Base-by-base conservation (phyloP, 768 basidiomycete species). In the Lepiota venenata region DNA sequence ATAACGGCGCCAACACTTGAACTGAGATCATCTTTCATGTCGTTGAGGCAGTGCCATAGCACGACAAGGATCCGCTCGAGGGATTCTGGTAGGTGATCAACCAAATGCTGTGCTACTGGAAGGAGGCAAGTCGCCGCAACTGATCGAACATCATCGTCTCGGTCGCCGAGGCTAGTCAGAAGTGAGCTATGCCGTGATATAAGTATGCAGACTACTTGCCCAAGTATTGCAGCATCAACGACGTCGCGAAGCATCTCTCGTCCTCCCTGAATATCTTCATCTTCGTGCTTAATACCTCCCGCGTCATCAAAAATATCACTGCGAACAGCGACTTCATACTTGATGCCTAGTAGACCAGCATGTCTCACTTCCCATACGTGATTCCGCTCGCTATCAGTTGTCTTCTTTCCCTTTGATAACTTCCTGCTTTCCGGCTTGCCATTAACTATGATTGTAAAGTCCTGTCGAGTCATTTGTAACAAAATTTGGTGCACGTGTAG, bases 341-440 rank as follows among this genome's bases (percentile, higher is more conserved):
- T 98, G 68, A 99, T 85, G 1, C 97, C 97, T 8, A 98, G 79
- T 56, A 99, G 72, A 25, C 97, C 97, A n/a, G 97, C 95, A 74
- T 99, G 97, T 51, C 96, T 81, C 47, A 99, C 88, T 70, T 98
- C 93, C 97, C 97, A 99, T 6, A 93, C 81, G 68, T 95, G 91
- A 50, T 71, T 72, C 60, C 74, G 67, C 56, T 82, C 74, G 59
- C 68, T 54, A 21, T 74, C 72, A 27, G 58, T 20, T 25, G 51
- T 8, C 12, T 20, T 20, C 29, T 49, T 57, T 27, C 50, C 56
- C 20, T 41, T 22, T 27, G 47, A 38, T 11, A 14, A 20, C 16
- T 39, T 48, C 39, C 25, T 48, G 39, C 47, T 56, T 47, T 63
- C 60, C 0, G 63, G 46, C 53, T 73, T 71, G 11, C 62, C 60